Conservation (phyloP, 2,329 filamentous ascomycete genomes). For the Colletotrichum tamarilloi region DNA sequence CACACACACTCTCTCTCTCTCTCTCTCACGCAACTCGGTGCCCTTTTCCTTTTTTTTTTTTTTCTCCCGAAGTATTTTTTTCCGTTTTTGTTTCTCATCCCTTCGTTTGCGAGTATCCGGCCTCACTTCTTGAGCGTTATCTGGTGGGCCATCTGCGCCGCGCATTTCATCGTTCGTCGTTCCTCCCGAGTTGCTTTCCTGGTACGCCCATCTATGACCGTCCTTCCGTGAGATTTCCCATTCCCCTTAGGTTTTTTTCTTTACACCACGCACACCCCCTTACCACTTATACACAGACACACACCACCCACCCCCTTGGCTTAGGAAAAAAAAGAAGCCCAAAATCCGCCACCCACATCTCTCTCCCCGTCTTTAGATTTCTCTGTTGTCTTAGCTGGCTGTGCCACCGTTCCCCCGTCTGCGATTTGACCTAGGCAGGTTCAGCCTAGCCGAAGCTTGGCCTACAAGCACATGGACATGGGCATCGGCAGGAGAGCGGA, state of each 20-base stretch:
- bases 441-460: background rate
- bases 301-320: background rate
- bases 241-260: background rate
- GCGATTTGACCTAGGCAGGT: background rate
- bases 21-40: background rate
- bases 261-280: background rate
- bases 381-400: background rate
- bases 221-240: background rate
- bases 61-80: background rate
- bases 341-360: background rate
- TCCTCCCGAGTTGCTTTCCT: slow-evolving; percentile 10
- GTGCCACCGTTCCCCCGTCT: background rate
- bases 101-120: slow-evolving; percentile 33
- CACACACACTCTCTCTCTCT: background rate
- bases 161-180: background rate
- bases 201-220: slow-evolving; percentile 28
- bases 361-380: background rate
- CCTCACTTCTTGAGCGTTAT: slow-evolving; percentile 12
- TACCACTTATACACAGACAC: background rate
- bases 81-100: slow-evolving; percentile 22
- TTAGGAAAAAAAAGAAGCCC: background rate
- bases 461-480: background rate
- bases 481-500: background rate
- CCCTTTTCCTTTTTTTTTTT: background rate
- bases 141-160: background rate